Conservation (phyloP, 768 basidiomycete genomes). For the Chalciporus piperatus region DNA sequence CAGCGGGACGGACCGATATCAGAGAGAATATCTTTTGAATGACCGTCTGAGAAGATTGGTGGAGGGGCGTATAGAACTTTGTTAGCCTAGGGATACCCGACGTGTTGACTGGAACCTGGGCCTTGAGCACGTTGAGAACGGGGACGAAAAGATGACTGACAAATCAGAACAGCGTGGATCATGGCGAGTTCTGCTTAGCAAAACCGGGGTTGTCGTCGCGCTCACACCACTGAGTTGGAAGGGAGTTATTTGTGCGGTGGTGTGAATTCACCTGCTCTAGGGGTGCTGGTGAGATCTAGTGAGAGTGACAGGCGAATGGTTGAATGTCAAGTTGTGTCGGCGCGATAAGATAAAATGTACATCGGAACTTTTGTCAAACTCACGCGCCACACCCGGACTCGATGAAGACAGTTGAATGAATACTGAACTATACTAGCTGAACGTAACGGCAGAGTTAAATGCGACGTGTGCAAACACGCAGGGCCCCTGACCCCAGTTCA, state of each 20-base stretch:
- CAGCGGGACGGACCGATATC: conserved; percentile 74
- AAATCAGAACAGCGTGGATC: conserved; percentile 87
- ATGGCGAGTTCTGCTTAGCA: conserved; percentile 35
- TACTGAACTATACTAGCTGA: too few relatives aligned
- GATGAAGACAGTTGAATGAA: too few relatives aligned
- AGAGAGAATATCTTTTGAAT: conserved; percentile 90
- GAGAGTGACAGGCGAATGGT: background rate
- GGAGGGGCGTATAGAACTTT: conserved; percentile 85
- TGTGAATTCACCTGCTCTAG: background rate
- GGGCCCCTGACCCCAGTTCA: too few relatives aligned
- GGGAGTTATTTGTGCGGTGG: background rate
- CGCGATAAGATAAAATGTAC: too few relatives aligned
- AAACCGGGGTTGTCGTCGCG: background rate
- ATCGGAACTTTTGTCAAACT: too few relatives aligned
- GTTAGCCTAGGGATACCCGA: conserved; percentile 81
- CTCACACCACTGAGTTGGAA: background rate
- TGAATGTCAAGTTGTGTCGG: too few relatives aligned
- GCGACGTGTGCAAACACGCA: too few relatives aligned
- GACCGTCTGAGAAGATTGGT: conserved; percentile 56
- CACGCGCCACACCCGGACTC: too few relatives aligned
- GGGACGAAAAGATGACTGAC: conserved; percentile 41
- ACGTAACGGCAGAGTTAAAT: too few relatives aligned
- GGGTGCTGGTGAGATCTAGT: background rate
- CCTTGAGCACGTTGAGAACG: conserved; percentile 18
- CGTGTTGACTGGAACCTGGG: conserved; percentile 72